phyloP scores from a whole-genome alignment of 306 rosid species.

The Ceratonia siliqua region DNA sequence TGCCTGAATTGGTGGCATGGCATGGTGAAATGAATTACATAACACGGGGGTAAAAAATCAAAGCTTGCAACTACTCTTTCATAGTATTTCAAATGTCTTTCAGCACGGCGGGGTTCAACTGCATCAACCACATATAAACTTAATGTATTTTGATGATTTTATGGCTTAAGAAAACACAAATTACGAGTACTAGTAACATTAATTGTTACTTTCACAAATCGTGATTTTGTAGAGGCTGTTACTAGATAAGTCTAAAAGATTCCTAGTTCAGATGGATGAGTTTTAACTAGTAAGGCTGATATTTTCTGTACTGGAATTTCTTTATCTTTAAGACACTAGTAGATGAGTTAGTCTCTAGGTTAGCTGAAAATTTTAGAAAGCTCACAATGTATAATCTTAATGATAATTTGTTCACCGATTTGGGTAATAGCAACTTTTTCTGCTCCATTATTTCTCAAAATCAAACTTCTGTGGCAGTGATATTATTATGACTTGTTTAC shows the following conservation, averaged over 20 bases:
- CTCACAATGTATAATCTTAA: not conserved
- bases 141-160: not conserved
- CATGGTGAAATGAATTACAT: slow-evolving; percentile 13
- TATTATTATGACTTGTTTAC: not conserved
- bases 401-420: not conserved
- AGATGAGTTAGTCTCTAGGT: not conserved
- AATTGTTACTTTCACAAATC: not conserved
- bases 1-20: not conserved
- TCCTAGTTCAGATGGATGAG: not conserved
- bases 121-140: not conserved
- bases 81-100: slow-evolving; percentile 3
- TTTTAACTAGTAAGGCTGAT: not conserved
- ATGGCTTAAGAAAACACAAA: not conserved
- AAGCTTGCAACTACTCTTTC: not conserved
- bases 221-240: not conserved
- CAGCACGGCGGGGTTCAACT: not conserved
- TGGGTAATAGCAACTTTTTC: not conserved
- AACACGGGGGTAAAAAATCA: not conserved
- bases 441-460: not conserved
- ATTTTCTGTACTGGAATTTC: not conserved
- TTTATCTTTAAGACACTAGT: not conserved
- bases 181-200: not conserved
- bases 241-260: not conserved
- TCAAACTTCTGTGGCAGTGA: not conserved
- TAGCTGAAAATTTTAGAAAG: slow-evolving; percentile 1